A percentile compares a stretch with the other conserved stretches of the same genome.
These are phyloP conservation scores for Colletotrichum tropicale DNA, from an alignment of 2,329 filamentous ascomycete genomes.

Conservation along the genomic window DNA sequence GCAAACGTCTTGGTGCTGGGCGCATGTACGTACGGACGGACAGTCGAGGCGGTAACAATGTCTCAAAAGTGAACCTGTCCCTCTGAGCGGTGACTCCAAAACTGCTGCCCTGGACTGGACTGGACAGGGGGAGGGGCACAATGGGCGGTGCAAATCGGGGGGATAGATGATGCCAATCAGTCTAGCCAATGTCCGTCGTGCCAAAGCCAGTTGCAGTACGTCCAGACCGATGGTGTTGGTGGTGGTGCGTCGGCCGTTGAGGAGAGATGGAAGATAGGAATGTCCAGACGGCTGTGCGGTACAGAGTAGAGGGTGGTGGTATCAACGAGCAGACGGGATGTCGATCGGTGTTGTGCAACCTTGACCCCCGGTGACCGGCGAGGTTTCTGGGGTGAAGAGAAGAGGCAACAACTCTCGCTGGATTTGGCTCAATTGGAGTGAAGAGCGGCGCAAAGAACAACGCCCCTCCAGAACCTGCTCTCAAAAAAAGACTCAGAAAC, in stretches of 20 bases:
- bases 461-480: not conserved
- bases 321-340: not conserved
- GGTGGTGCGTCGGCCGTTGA: not conserved
- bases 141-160: not conserved
- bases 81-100: slow-evolving; percentile 19
- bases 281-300: not conserved
- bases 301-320: not conserved
- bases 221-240: slow-evolving; percentile 2
- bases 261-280: not conserved
- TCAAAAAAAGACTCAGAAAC: not conserved
- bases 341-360: slow-evolving; percentile 5
- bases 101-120: not conserved
- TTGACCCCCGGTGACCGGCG: not conserved
- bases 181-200: not conserved
- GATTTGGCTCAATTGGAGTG: not conserved
- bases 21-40: not conserved
- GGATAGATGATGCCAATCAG: slow-evolving; percentile 2
- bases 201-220: not conserved
- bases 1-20: not conserved
- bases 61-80: slow-evolving; percentile 9
- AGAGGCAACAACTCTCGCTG: not conserved
- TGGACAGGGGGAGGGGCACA: not conserved
- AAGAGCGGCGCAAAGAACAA: not conserved
- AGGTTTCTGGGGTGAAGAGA: not conserved
- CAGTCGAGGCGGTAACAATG: slow-evolving; percentile 22